Conservation (phyloP, 345 rosid species). For the Draba incana region DNA sequence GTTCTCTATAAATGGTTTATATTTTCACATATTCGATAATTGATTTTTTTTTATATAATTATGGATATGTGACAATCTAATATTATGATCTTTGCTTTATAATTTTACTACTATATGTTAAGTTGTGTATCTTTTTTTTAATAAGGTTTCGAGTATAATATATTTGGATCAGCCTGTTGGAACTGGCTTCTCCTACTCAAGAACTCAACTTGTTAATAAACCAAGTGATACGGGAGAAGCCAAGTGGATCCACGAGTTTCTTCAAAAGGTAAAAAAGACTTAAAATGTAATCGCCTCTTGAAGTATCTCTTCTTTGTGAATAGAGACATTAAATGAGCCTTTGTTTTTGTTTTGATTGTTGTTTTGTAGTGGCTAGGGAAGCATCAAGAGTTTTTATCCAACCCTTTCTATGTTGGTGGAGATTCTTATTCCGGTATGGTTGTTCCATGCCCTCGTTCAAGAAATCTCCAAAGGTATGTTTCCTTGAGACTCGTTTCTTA, state of each 20-base stretch:
- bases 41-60: no score
- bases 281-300: constrained; percentile 29
- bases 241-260: constrained; percentile 52
- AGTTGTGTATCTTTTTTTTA: constrained; percentile 27
- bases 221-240: constrained; percentile 53
- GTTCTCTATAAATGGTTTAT: no score
- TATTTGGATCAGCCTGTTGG: constrained; percentile 79
- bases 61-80: no score
- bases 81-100: no score
- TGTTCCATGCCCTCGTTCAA: constrained; percentile 61
- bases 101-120: no score
- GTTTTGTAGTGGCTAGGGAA: constrained; percentile 61
- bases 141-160: constrained; percentile 61
- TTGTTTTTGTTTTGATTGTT: neutral
- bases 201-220: constrained; percentile 36
- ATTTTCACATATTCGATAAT: no score
- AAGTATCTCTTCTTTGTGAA: constrained; percentile 16
- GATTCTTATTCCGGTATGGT: constrained; percentile 68
- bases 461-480: constrained; percentile 40
- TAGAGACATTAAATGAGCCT: neutral
- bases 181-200: constrained; percentile 76
- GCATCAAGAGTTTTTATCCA: constrained; percentile 60
- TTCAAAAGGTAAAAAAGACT: constrained; percentile 47
- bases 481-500: constrained; percentile 3
- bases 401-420: constrained; percentile 59